A percentile compares a stretch with the other conserved stretches of the same genome.
Conservation (phyloP, 2,329 filamentous ascomycete genomes). For the Alternaria viburni region DNA sequence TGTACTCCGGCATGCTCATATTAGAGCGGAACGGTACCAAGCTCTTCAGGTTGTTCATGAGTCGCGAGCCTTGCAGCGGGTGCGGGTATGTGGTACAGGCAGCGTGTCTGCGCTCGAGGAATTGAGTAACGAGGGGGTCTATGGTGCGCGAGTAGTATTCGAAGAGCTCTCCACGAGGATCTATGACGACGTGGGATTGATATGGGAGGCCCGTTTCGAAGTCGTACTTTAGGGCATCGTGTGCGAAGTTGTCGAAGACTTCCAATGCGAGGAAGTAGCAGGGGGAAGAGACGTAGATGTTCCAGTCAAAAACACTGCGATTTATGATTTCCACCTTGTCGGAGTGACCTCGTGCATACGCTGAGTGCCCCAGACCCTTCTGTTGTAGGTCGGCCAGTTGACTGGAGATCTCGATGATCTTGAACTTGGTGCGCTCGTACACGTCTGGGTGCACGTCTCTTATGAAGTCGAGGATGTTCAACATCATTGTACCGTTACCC, state of each 20-base stretch:
- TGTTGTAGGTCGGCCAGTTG: conserved; percentile 80
- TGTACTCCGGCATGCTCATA: conserved; percentile 85
- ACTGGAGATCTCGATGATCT: conserved; percentile 93
- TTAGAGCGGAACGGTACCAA: conserved; percentile 75
- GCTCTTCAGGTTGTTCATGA: conserved; percentile 67
- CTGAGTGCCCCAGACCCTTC: conserved; percentile 69
- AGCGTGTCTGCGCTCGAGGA: conserved; percentile 81
- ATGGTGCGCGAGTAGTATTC: conserved; percentile 86
- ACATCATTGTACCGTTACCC: conserved; percentile 95
- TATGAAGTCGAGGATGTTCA: conserved; percentile 97
- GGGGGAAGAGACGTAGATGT: conserved; percentile 82
- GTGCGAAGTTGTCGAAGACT: conserved; percentile 98
- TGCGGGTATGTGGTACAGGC: conserved; percentile 69
- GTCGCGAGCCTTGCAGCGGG: conserved; percentile 61
- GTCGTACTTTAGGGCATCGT: conserved; percentile 93
- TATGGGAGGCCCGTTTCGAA: conserved; percentile 78
- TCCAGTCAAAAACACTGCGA: conserved; percentile 93
- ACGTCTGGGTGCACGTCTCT: conserved; percentile 87
- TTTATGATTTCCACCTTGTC: conserved; percentile 95
- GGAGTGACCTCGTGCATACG: conserved; percentile 75
- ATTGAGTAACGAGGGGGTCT: conserved; percentile 82
- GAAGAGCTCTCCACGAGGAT: conserved; percentile 85
- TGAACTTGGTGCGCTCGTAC: conserved; percentile 90
- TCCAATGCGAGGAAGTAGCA: conserved; percentile 99
- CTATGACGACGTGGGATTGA: conserved; percentile 88